Evolutionary conservation across 805 yeast species (phyloP).

Genomic region (Saccharomycopsis selenospora): DNA sequence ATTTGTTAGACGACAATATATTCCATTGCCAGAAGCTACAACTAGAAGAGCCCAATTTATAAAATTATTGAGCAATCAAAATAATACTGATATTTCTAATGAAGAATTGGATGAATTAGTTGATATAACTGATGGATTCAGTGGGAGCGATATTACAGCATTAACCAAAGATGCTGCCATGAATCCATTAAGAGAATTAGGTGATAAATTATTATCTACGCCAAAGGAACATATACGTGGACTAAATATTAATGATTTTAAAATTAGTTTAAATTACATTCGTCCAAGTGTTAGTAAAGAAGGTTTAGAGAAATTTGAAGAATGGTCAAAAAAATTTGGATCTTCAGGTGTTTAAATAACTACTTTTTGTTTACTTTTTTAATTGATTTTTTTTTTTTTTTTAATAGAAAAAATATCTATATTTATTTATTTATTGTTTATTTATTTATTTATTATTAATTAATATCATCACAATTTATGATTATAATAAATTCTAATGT

Average conservation of each 20-base stretch:
- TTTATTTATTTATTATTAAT: too few relatives aligned
- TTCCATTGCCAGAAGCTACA: conserved; percentile 86
- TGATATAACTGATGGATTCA: conserved; percentile 69
- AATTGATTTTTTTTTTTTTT: too few relatives aligned
- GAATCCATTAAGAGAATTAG: conserved; percentile 90
- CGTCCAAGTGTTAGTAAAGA: conserved; percentile 84
- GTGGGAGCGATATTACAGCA: conserved; percentile 93
- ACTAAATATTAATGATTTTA: conserved; percentile 67
- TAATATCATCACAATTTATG: too few relatives aligned
- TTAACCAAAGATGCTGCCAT: conserved; percentile 96
- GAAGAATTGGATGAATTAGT: conserved; percentile 57
- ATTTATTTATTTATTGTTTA: too few relatives aligned
- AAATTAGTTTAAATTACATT: conserved; percentile 65
- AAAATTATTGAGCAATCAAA: conserved; percentile 63
- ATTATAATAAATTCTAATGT: too few relatives aligned
- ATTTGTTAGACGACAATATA: conserved; percentile 86
- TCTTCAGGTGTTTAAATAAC: conserved; percentile 84
- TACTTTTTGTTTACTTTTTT: too few relatives aligned
- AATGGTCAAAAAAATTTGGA: conserved; percentile 85
- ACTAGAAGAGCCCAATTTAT: conserved; percentile 69
- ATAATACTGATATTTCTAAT: conserved; percentile 54
- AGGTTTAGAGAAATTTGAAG: conserved; percentile 71
- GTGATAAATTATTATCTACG: conserved; percentile 67
- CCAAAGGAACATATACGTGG: conserved; percentile 77
- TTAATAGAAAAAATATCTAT: too few relatives aligned